Percentiles rank a stretch among this genome's conserved stretches.
Evolutionary conservation across 164 flowering plant genomes (phyloP).

Genomic region (Berberis thunbergii): DNA sequence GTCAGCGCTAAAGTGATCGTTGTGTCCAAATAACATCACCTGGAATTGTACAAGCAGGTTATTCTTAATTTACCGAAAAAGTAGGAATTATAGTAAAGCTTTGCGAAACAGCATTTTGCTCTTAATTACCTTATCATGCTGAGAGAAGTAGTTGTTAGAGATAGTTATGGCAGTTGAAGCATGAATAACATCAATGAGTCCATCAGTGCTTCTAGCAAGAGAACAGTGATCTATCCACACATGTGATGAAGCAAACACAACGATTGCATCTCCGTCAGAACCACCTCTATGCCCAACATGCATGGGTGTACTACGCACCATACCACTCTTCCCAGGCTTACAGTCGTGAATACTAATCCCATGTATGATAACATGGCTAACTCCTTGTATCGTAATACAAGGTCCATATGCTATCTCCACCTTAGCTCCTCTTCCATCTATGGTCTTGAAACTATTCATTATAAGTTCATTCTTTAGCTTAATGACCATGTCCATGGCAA

Average conservation of each 20-base stretch:
- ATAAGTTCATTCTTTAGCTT: slow-evolving; percentile 29
- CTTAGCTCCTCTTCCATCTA: slow-evolving; percentile 28
- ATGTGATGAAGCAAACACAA: slow-evolving; percentile 14
- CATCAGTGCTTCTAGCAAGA: slow-evolving; percentile 16
- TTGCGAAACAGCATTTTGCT: neutral
- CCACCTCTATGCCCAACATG: slow-evolving; percentile 13
- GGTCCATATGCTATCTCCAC: slow-evolving; percentile 29
- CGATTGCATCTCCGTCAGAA: slow-evolving; percentile 24
- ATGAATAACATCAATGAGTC: slow-evolving; percentile 24
- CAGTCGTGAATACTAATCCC: slow-evolving; percentile 23
- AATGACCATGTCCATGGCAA: slow-evolving; percentile 21
- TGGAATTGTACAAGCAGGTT: slow-evolving; percentile 11
- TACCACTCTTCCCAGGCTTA: slow-evolving; percentile 15
- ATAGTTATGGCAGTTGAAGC: slow-evolving; percentile 14
- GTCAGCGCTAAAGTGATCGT: slow-evolving; percentile 38
- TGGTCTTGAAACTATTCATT: slow-evolving; percentile 46
- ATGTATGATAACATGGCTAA: slow-evolving; percentile 26
- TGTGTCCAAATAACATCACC: slow-evolving; percentile 76
- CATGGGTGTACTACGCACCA: slow-evolving; percentile 15
- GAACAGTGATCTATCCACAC: slow-evolving; percentile 27
- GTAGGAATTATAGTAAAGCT: too few relatives aligned
- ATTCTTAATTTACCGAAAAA: too few relatives aligned
- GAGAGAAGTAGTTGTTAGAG: neutral
- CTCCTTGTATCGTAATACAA: slow-evolving; percentile 24
- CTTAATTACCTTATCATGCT: neutral